Conservation (phyloP, 2,329 filamentous ascomycete species). For the Colletotrichum sp. region DNA sequence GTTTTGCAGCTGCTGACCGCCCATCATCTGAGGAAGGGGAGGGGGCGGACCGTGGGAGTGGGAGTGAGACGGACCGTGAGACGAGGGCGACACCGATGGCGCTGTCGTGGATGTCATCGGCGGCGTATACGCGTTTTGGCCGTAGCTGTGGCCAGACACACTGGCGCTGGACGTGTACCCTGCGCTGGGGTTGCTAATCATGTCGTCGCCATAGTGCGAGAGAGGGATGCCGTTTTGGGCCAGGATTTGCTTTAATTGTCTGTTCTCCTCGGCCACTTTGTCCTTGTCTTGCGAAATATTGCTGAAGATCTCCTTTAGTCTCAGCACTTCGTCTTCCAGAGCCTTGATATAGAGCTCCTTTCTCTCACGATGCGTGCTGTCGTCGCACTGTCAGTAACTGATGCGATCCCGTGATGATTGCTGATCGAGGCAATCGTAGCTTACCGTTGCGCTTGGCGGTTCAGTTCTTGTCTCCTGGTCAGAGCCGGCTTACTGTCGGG, state of each 20-base stretch:
- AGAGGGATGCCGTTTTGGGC: conserved; percentile 56
- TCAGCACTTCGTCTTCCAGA: conserved; percentile 88
- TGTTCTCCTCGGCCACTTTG: conserved; percentile 79
- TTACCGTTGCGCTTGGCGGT: conserved; percentile 94
- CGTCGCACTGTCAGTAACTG: conserved; percentile 22
- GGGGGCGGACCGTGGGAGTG: conserved; percentile 22
- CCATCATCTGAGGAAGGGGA: conserved; percentile 27
- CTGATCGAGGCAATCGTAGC: conserved; percentile 12
- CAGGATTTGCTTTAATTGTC: conserved; percentile 67
- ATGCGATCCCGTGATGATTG: background rate
- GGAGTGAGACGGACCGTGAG: conserved; percentile 26
- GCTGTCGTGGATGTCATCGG: conserved; percentile 49
- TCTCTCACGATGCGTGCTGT: conserved; percentile 93
- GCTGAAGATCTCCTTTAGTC: conserved; percentile 85
- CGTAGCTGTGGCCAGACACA: conserved; percentile 66
- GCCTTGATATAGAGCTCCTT: conserved; percentile 97
- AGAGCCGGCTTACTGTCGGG: conserved; percentile 95
- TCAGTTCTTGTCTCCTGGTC: conserved; percentile 90
- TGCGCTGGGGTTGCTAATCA: conserved; percentile 49
- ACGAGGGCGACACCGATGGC: conserved; percentile 41
- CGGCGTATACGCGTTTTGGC: conserved; percentile 52
- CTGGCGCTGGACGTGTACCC: conserved; percentile 61
- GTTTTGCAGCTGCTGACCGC: conserved; percentile 34
- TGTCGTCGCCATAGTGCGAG: conserved; percentile 43
- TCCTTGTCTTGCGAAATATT: conserved; percentile 78